Conservation (phyloP, 306 rosid species). For the Glycyrrhiza uralensis region DNA sequence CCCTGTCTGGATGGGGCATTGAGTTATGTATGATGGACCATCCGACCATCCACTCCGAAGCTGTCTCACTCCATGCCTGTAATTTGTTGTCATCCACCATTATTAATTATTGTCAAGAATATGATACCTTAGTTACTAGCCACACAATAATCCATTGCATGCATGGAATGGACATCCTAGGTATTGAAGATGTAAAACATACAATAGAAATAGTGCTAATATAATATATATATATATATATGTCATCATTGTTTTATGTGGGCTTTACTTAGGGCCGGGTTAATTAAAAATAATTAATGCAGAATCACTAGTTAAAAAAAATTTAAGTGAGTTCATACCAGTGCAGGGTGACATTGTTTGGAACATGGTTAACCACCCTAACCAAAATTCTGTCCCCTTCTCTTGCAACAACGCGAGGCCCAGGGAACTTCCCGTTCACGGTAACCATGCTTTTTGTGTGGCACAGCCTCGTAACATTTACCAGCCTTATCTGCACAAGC, state of each 20-base stretch:
- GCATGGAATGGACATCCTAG: neutral
- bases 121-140: neutral
- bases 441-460: slow-evolving; percentile 55
- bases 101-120: slow-evolving; percentile 1
- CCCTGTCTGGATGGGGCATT: slow-evolving; percentile 64
- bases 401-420: slow-evolving; percentile 60
- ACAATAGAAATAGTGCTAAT: neutral
- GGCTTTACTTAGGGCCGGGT: neutral
- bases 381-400: slow-evolving; percentile 70
- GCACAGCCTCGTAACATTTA: slow-evolving; percentile 57
- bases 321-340: slow-evolving; percentile 47
- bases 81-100: neutral
- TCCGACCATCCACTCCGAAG: slow-evolving; percentile 67
- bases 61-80: slow-evolving; percentile 71
- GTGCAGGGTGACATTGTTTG: slow-evolving; percentile 57
- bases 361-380: slow-evolving; percentile 66
- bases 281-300: neutral
- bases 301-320: neutral
- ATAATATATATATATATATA: too few species aligned
- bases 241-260: neutral
- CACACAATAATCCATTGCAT: slow-evolving; percentile 7
- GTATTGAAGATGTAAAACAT: neutral
- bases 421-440: slow-evolving; percentile 65
- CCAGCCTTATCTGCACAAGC: slow-evolving; percentile 42
- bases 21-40: slow-evolving; percentile 73